These are phyloP conservation scores for Hypoxylon sp. DNA, from an alignment of 2,329 filamentous ascomycete species.

Conservation along the genomic window DNA sequence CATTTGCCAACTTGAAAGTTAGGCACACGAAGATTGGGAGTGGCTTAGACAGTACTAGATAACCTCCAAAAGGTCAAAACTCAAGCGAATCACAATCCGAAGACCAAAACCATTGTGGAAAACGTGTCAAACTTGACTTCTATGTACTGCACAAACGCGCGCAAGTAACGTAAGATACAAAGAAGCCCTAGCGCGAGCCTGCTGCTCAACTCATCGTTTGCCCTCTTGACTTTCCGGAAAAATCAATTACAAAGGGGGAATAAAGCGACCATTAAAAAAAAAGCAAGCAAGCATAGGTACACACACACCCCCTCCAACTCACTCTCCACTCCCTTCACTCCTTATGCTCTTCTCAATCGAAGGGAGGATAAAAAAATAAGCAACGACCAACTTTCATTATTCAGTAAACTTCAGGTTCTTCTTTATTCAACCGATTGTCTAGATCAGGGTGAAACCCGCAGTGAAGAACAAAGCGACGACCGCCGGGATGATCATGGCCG, in stretches of 20 bases:
- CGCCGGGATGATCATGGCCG: slow-evolving; percentile 32
- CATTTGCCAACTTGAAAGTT: too few relatives aligned
- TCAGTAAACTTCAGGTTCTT: too few relatives aligned
- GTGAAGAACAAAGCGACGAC: slow-evolving; percentile 28
- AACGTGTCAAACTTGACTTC: slow-evolving; percentile 23
- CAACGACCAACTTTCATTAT: slow-evolving; percentile 35
- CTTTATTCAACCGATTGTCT: slow-evolving; percentile 35
- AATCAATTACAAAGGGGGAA: slow-evolving; percentile 34
- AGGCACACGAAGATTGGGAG: too few relatives aligned
- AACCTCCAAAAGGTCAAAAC: too few relatives aligned
- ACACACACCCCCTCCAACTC: too few relatives aligned
- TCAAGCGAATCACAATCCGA: too few relatives aligned
- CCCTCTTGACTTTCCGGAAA: slow-evolving; percentile 21
- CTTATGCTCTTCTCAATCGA: slow-evolving; percentile 21
- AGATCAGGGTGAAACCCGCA: slow-evolving; percentile 33
- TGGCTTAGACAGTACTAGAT: too few relatives aligned
- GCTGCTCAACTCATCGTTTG: too few relatives aligned
- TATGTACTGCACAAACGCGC: slow-evolving; percentile 36
- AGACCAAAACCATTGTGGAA: slow-evolving; percentile 8
- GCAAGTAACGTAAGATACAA: slow-evolving; percentile 37
- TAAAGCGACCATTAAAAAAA: slow-evolving; percentile 31
- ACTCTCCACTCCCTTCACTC: too few relatives aligned
- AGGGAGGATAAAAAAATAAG: slow-evolving; percentile 19
- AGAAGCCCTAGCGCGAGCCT: too few relatives aligned
- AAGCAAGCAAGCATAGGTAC: slow-evolving; percentile 22